phyloP scores from a whole-genome alignment of 129 eudicot species.

The Mikania micrantha region DNA sequence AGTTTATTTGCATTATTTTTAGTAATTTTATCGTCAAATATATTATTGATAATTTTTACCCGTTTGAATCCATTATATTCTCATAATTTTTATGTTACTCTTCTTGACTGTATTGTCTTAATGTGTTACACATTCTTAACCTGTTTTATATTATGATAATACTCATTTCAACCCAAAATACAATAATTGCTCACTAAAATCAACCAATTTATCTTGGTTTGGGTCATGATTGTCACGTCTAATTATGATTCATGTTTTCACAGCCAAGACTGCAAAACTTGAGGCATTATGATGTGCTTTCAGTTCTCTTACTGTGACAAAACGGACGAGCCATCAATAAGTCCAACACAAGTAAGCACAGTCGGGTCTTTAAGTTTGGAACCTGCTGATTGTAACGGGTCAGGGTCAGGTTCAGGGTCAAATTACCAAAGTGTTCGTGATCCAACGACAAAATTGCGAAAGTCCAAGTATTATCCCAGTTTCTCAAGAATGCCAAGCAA shows the following conservation, averaged over 20 bases:
- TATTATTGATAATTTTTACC: no score
- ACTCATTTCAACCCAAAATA: no score
- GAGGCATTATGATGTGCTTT: conserved; percentile 63
- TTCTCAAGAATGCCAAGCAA: conserved; percentile 55
- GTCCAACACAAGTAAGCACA: conserved; percentile 31
- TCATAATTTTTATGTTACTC: no score
- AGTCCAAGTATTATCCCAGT: conserved; percentile 39
- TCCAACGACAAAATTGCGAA: conserved; percentile 43
- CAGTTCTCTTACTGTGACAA: conserved; percentile 38
- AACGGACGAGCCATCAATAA: conserved; percentile 37
- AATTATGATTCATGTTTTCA: neutral
- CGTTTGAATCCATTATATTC: no score
- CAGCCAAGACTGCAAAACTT: neutral
- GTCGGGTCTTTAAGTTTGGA: conserved; percentile 37
- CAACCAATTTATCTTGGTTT: no score
- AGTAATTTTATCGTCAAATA: no score
- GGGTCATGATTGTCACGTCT: no score
- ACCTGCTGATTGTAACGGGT: conserved; percentile 12
- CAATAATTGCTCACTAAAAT: no score
- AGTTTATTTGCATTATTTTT: no score
- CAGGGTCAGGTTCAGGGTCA: conserved; percentile 56
- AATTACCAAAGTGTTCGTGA: conserved; percentile 49
- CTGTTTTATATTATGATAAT: no score
- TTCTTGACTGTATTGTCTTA: no score
- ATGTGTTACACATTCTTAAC: no score